Evolutionary conservation across 805 yeast species (phyloP).

Genomic region (Kodamaea kaohsiungensis): DNA sequence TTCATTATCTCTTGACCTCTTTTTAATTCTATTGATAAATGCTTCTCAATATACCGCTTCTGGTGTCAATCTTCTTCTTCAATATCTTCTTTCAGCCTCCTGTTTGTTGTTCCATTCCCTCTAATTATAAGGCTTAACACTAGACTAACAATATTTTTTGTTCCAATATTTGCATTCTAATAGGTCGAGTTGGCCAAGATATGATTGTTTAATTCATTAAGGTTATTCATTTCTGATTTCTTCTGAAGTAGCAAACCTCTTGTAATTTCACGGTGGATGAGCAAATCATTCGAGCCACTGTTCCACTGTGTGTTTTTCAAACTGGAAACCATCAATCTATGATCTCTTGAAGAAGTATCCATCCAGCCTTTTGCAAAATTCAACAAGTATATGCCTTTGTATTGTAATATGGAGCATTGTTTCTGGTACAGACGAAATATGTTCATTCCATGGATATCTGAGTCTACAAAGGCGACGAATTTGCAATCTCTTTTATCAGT

Average conservation of each 20-base stretch:
- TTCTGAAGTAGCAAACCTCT: slow-evolving; percentile 50
- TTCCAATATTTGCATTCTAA: too few relatives aligned
- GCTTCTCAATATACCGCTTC: too few relatives aligned
- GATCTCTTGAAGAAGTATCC: slow-evolving; percentile 22
- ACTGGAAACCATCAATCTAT: slow-evolving; percentile 17
- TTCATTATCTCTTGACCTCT: too few relatives aligned
- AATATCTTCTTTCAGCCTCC: too few relatives aligned
- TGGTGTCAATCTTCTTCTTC: too few relatives aligned
- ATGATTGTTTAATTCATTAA: not conserved
- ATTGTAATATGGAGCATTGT: slow-evolving; percentile 16
- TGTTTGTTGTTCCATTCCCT: too few relatives aligned
- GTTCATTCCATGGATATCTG: slow-evolving; percentile 64
- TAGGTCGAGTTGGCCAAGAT: not conserved
- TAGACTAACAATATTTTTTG: too few relatives aligned
- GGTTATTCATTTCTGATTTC: slow-evolving; percentile 58
- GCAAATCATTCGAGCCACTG: slow-evolving; percentile 9
- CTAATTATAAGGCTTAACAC: too few relatives aligned
- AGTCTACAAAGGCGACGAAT: slow-evolving; percentile 54
- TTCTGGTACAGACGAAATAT: slow-evolving; percentile 44
- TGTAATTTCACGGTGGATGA: slow-evolving; percentile 47
- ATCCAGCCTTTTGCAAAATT: slow-evolving; percentile 32
- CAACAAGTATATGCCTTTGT: slow-evolving; percentile 43
- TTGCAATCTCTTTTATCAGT: slow-evolving; percentile 33
- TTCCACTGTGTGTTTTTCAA: slow-evolving; percentile 2
- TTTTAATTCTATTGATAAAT: too few relatives aligned